Evolutionary conservation across 192 early-diverging fungal species (phyloP).

Genomic region (Podila verticillata): DNA sequence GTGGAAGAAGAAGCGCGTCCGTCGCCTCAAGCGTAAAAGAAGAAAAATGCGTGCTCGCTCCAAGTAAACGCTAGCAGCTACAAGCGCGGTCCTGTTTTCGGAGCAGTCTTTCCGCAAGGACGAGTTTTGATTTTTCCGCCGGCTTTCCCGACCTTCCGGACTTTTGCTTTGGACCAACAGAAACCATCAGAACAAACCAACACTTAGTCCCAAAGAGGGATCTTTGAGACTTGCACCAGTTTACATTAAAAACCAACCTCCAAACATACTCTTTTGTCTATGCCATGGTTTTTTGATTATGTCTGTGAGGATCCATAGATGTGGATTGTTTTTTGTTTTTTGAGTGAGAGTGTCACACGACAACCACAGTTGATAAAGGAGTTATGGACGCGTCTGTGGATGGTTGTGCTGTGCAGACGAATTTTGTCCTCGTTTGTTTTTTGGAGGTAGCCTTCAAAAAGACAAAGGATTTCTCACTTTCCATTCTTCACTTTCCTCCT

Average conservation of each 20-base stretch:
- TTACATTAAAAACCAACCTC: not conserved
- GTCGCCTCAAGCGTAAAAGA: slow-evolving; percentile 57
- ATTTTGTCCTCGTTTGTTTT: too few relatives aligned
- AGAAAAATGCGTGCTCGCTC: slow-evolving; percentile 58
- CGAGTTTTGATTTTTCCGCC: not conserved
- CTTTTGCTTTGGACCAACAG: not conserved
- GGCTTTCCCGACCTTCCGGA: not conserved
- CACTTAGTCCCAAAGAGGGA: not conserved
- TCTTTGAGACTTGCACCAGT: slow-evolving; percentile 3
- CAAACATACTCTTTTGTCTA: not conserved
- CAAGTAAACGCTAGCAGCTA: slow-evolving; percentile 51
- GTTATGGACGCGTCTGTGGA: too few relatives aligned
- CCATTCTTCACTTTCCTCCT: too few relatives aligned
- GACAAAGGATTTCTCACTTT: too few relatives aligned
- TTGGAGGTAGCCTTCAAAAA: too few relatives aligned
- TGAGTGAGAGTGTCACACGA: too few relatives aligned
- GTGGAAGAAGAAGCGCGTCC: slow-evolving; percentile 57
- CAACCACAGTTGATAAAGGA: too few relatives aligned
- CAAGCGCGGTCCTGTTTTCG: slow-evolving; percentile 28
- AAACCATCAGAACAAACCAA: not conserved
- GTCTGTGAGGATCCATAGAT: too few relatives aligned
- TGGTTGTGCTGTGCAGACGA: too few relatives aligned
- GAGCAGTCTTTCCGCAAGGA: slow-evolving; percentile 6
- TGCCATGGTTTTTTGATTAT: not conserved
- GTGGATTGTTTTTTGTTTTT: too few relatives aligned